These are phyloP conservation scores for Aspergillus sp. DNA, from an alignment of 2,329 filamentous ascomycete genomes.

Conservation along the genomic window DNA sequence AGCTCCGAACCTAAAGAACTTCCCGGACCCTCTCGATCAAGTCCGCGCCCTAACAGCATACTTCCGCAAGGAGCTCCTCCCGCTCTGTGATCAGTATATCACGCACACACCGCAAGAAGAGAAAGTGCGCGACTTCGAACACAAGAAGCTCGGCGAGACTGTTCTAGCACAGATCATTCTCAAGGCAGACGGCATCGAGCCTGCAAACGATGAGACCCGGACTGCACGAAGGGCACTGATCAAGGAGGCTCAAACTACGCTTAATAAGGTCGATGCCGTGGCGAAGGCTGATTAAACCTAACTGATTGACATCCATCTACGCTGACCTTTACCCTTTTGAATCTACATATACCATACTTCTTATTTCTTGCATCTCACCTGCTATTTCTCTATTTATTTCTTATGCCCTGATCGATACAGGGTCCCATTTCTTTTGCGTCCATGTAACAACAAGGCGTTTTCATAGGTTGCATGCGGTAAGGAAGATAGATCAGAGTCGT, in stretches of 20 bases:
- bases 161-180: slow-evolving; percentile 45
- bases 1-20: slow-evolving; percentile 35
- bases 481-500: not conserved
- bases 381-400: not conserved
- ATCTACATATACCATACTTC: not conserved
- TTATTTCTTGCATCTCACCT: not conserved
- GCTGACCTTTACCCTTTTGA: not conserved
- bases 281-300: slow-evolving; percentile 18
- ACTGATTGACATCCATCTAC: not conserved
- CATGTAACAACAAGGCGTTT: not conserved
- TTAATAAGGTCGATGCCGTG: slow-evolving; percentile 38
- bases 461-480: not conserved
- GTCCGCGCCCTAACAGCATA: slow-evolving; percentile 38
- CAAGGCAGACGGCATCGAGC: slow-evolving; percentile 70
- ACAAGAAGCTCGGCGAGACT: slow-evolving; percentile 45
- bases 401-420: not conserved
- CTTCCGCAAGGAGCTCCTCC: slow-evolving; percentile 38
- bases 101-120: slow-evolving; percentile 39
- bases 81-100: slow-evolving; percentile 40
- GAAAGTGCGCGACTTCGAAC: slow-evolving; percentile 43
- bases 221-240: slow-evolving; percentile 49
- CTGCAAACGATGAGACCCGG: slow-evolving; percentile 63
- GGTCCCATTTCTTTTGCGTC: not conserved
- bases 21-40: slow-evolving; percentile 38
- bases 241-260: slow-evolving; percentile 41